A percentile compares a stretch with the other conserved stretches of the same genome.
phyloP scores from a whole-genome alignment of 805 yeast species.

The Candida odintsovae region DNA sequence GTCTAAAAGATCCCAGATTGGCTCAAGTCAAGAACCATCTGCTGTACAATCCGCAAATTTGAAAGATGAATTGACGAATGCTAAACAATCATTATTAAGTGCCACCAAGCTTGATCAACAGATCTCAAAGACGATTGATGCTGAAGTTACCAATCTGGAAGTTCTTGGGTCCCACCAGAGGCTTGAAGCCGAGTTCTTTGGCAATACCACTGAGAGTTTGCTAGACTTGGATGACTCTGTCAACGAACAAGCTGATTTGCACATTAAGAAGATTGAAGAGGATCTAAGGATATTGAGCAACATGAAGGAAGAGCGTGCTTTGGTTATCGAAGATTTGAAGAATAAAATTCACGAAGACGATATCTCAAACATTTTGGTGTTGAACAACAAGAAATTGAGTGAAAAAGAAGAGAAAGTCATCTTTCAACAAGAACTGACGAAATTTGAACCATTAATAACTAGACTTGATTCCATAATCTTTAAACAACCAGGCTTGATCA shows the following conservation, averaged over 20 bases:
- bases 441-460: constrained; percentile 63
- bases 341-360: constrained; percentile 74
- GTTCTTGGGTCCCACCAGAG: constrained; percentile 39
- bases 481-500: constrained; percentile 51
- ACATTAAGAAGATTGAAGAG: constrained; percentile 49
- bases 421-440: constrained; percentile 68
- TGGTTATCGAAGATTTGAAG: constrained; percentile 61
- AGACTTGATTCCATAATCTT: constrained; percentile 65
- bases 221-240: constrained; percentile 62
- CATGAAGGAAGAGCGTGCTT: constrained; percentile 56
- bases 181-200: constrained; percentile 20
- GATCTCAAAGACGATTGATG: constrained; percentile 42
- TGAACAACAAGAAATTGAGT: constrained; percentile 47
- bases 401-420: constrained; percentile 52
- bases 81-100: constrained; percentile 54
- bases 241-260: constrained; percentile 25
- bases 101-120: constrained; percentile 56
- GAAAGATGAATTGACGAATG: constrained; percentile 51
- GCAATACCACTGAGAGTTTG: constrained; percentile 35
- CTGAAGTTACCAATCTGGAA: constrained; percentile 35
- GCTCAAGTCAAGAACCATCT: constrained; percentile 29
- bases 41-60: constrained; percentile 32
- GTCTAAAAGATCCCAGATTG: constrained; percentile 29
- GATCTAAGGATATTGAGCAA: constrained; percentile 54
- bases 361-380: constrained; percentile 66